Evolutionary conservation across 306 rosid genomes (phyloP), one percentile per base, ranked within the genome.

Genomic region (Hippophae gyantsensis): DNA sequence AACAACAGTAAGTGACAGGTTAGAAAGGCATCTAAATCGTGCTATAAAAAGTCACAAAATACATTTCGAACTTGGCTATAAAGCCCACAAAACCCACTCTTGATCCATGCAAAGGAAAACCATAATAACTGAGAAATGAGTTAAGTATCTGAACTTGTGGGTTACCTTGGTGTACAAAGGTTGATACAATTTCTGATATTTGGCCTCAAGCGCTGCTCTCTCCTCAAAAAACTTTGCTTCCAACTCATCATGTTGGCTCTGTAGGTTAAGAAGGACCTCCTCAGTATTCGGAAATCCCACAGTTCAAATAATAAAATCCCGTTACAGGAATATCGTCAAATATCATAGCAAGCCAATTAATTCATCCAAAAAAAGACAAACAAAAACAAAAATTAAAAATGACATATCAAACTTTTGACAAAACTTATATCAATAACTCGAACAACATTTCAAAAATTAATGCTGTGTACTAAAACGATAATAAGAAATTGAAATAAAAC

Each of bases 161-260:
- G 13, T 60, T 73, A 89, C 97, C 97, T 84, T 85, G 11, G 73
- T 23, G 67, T 89, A 89, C 8, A 86, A 52, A 4, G 95, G 97
- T 7, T 84, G 89, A 71, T 86, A 86, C 73, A 89, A 45, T 43
- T 82, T 84, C 76, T 89, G 97, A 61, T 89, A 89, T 76, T 84
- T 89, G 45, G 95, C 95, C 72, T 89, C 97, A 7, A 89, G 90
- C 8, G 89, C 94, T 32, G 92, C 87, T 73, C 97, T 82, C 69
- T 89, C 97, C 74, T 89, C 97, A 7, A 89, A 86, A 77, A 82
- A 89, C 5, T 84, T 89, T 0, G 93, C 78, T 72, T 89, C 95
- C 3, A 84, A 60, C 48, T 89, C 95, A 59, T 86, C 97, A 25
- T 84, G 95, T 42, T 89, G 83, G 57, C 86, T 74, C 97, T 89